A percentile compares a stretch with the other conserved stretches of the same genome.
phyloP scores from a whole-genome alignment of 2,329 filamentous ascomycete species.

The Harringtonia lauricola region DNA sequence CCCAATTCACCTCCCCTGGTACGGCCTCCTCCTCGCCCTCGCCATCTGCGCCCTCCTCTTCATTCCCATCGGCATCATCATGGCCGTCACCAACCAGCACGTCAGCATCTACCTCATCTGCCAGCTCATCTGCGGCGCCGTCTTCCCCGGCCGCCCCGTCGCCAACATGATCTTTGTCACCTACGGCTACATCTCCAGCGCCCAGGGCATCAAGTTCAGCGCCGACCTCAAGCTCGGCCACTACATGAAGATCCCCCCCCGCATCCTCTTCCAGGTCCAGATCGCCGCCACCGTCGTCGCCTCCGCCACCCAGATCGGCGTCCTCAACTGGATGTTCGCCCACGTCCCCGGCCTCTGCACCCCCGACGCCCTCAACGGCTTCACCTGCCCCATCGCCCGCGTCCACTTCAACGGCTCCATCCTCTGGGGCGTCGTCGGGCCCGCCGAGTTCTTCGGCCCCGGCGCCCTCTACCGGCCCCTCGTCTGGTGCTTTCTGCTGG shows the following conservation, averaged over 20 bases:
- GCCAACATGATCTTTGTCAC: constrained; percentile 93
- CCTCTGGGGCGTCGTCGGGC: constrained; percentile 81
- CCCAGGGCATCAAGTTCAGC: constrained; percentile 82
- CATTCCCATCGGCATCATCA: constrained; percentile 84
- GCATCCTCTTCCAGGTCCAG: constrained; percentile 69
- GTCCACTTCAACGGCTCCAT: constrained; percentile 89
- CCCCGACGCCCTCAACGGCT: constrained; percentile 68
- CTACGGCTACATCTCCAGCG: constrained; percentile 81
- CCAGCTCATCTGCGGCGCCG: constrained; percentile 69
- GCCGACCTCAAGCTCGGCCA: constrained; percentile 79
- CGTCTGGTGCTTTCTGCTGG: constrained; percentile 73
- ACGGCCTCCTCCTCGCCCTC: constrained; percentile 69
- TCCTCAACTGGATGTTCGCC: constrained; percentile 83
- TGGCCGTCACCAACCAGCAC: constrained; percentile 86
- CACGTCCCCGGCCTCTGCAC: constrained; percentile 72
- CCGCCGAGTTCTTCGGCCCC: constrained; percentile 69
- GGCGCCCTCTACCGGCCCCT: constrained; percentile 64
- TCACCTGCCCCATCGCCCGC: constrained; percentile 76
- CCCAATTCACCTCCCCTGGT: constrained; percentile 76
- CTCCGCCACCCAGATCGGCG: constrained; percentile 69
- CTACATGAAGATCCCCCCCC: constrained; percentile 78
- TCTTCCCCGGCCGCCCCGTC: constrained; percentile 76
- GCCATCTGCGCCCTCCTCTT: constrained; percentile 71
- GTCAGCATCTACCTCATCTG: constrained; percentile 80
- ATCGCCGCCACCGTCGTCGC: constrained; percentile 66